Conservation (phyloP, 176 grass and related monocot species). For the Musa troglodytarum region DNA sequence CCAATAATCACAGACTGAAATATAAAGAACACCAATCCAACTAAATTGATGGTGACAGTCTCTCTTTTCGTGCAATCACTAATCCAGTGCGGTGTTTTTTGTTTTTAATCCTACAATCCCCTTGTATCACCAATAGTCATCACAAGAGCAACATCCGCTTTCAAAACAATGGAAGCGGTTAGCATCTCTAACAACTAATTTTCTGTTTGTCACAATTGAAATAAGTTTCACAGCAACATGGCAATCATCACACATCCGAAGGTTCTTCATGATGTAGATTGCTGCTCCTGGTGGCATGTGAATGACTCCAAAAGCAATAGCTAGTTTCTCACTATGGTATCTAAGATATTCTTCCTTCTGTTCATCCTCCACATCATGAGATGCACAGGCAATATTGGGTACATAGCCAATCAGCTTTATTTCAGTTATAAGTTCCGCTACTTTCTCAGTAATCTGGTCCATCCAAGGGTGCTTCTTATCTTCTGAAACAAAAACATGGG, state of each 20-base stretch:
- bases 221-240: constrained; percentile 64
- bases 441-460: constrained; percentile 43
- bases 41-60: no score
- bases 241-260: constrained; percentile 74
- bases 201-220: constrained; percentile 41
- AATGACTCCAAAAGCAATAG: constrained; percentile 53
- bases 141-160: constrained; percentile 50
- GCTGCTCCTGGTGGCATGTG: constrained; percentile 32
- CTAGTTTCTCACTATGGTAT: constrained; percentile 73
- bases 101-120: neutral
- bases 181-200: constrained; percentile 60
- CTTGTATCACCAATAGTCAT: constrained; percentile 59
- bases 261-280: constrained; percentile 64
- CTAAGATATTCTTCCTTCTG: constrained; percentile 73
- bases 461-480: constrained; percentile 49
- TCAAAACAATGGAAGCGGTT: constrained; percentile 69
- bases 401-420: constrained; percentile 63
- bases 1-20: no score
- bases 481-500: constrained; percentile 58
- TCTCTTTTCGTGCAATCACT: no score
- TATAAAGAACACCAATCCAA: no score
- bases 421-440: constrained; percentile 45
- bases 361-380: constrained; percentile 75
- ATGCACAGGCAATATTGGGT: constrained; percentile 45
- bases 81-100: neutral